Conservation (phyloP, 164 flowering plant genomes). For the grape (Vitis vinifera) region DNA sequence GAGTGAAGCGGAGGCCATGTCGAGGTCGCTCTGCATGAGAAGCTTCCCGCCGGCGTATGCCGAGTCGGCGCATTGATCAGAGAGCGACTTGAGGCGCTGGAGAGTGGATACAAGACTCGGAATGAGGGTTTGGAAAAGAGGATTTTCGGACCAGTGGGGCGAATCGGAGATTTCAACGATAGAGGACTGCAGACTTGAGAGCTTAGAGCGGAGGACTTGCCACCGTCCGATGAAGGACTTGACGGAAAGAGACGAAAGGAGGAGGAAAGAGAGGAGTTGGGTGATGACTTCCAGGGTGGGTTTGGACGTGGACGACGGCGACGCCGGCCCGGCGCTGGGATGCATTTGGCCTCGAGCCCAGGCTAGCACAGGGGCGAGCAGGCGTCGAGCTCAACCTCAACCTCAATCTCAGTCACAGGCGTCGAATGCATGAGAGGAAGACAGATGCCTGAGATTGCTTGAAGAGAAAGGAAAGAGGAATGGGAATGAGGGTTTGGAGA, state of each 20-base stretch:
- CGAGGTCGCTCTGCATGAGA: conserved; percentile 78
- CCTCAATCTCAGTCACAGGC: too few species aligned
- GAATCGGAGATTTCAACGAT: conserved; percentile 41
- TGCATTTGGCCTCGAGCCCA: conserved; percentile 19
- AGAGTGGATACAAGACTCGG: conserved; percentile 57
- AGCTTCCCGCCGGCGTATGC: conserved; percentile 65
- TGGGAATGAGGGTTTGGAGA: not conserved
- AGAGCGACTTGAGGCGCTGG: conserved; percentile 44
- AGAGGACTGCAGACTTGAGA: conserved; percentile 35
- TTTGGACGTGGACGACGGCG: too few species aligned
- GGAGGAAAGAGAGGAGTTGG: conserved; percentile 21
- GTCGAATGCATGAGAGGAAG: too few species aligned
- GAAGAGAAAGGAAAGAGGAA: conserved; percentile 16
- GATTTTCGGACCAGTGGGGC: conserved; percentile 50
- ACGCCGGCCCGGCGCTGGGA: conserved; percentile 7
- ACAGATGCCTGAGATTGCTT: conserved; percentile 1
- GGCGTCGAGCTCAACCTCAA: not conserved
- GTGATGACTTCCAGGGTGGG: conserved; percentile 8
- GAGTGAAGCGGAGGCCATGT: conserved; percentile 58
- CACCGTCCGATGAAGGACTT: conserved; percentile 52
- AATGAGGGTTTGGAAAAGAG: conserved; percentile 55
- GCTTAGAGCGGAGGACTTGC: conserved; percentile 48
- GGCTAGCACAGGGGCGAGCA: not conserved
- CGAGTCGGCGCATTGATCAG: conserved; percentile 41
- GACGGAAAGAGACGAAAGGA: conserved; percentile 37